A percentile compares a stretch with the other conserved stretches of the same genome.
These are phyloP conservation scores for Agaricales sp. DNA, from an alignment of 1,284 basidiomycete genomes.

Conservation along the genomic window DNA sequence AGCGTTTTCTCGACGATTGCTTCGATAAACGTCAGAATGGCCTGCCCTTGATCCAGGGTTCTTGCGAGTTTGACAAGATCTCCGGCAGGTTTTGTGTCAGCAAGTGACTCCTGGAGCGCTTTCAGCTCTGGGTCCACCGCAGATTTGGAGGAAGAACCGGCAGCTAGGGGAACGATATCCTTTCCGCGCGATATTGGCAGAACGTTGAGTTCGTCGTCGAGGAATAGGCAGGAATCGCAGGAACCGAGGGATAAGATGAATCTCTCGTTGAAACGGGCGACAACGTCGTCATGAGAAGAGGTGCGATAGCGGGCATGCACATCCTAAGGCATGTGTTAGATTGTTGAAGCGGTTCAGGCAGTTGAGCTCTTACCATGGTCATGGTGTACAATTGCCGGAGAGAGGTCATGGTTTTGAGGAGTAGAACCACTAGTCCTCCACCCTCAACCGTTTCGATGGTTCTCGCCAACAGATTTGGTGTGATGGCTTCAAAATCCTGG, in stretches of 20 bases:
- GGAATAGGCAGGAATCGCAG: slow-evolving; percentile 83
- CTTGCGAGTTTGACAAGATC: slow-evolving; percentile 88
- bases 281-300: slow-evolving; percentile 81
- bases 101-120: slow-evolving; percentile 73
- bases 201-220: slow-evolving; percentile 98
- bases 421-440: slow-evolving; percentile 85
- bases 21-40: slow-evolving; percentile 87
- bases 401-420: slow-evolving; percentile 94
- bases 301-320: slow-evolving; percentile 92
- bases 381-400: slow-evolving; percentile 91
- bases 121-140: slow-evolving; percentile 63
- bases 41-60: slow-evolving; percentile 90
- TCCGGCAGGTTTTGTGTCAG: slow-evolving; percentile 82
- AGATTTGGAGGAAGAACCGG: slow-evolving; percentile 23
- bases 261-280: slow-evolving; percentile 96
- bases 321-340: slow-evolving; percentile 43
- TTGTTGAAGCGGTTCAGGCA: not conserved
- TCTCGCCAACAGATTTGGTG: slow-evolving; percentile 92
- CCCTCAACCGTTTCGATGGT: slow-evolving; percentile 99
- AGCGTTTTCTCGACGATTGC: slow-evolving; percentile 89
- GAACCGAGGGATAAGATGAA: slow-evolving; percentile 93
- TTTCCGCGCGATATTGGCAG: slow-evolving; percentile 95
- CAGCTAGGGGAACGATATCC: slow-evolving; percentile 66
- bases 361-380: slow-evolving; percentile 69
- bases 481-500: slow-evolving; percentile 98